Conservation (phyloP, 2,329 filamentous ascomycete species). For the Paraphoma chrysanthemicola region DNA sequence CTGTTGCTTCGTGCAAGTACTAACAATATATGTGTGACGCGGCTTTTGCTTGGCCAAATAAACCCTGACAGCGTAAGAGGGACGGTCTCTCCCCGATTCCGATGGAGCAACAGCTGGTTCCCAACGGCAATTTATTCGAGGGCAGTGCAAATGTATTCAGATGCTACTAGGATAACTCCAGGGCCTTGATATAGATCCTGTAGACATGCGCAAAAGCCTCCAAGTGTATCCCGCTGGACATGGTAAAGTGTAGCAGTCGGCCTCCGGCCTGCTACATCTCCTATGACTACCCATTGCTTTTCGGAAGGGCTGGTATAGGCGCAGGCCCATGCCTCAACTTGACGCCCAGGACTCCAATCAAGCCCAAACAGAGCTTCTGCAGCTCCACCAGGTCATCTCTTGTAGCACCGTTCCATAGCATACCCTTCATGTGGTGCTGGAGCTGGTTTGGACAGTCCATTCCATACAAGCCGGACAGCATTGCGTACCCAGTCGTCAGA, state of each 20-base stretch:
- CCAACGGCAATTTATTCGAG: too few relatives aligned
- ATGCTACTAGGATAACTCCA: too few relatives aligned
- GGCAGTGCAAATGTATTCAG: too few relatives aligned
- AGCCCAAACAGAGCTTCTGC: not conserved
- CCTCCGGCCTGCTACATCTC: not conserved
- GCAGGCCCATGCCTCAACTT: conserved; percentile 1
- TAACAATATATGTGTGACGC: too few relatives aligned
- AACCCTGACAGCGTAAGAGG: too few relatives aligned
- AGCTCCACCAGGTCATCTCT: conserved; percentile 6
- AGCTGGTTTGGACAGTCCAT: conserved; percentile 9
- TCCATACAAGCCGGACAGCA: conserved; percentile 6
- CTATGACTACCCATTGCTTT: not conserved
- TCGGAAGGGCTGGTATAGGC: not conserved
- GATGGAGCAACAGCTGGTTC: too few relatives aligned
- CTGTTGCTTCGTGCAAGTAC: too few relatives aligned
- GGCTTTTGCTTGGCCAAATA: too few relatives aligned
- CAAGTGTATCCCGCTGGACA: too few relatives aligned
- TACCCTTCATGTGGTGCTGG: conserved; percentile 12
- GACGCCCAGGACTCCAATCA: conserved; percentile 3
- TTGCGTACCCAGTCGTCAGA: conserved; percentile 6
- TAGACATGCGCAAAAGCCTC: too few relatives aligned
- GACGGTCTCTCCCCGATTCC: too few relatives aligned
- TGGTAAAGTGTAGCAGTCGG: not conserved
- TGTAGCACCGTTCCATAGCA: conserved; percentile 9
- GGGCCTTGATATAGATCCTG: too few relatives aligned